Base-by-base conservation (phyloP, 2,329 filamentous ascomycete species). In the Phyllosticta capitalensis region DNA sequence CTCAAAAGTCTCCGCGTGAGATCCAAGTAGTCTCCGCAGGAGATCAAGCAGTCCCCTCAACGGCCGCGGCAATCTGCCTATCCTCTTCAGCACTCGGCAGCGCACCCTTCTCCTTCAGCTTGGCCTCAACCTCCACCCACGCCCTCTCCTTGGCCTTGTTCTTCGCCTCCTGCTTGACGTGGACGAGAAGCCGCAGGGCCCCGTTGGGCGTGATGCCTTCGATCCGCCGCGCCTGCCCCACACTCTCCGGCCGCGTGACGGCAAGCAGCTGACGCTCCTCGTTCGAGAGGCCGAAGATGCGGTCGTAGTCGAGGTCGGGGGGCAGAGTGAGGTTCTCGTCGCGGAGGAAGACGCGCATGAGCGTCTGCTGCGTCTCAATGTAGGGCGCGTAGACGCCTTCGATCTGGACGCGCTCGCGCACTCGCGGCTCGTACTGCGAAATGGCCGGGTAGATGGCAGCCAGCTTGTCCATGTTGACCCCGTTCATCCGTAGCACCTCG, bases 321-420 rank as follows among this genome's bases (percentile, higher is more conserved):
- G 92, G 90, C 12, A 99, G 75, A 14, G 78, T 76, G 14, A 96
- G 74, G 7, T 78, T 79, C 71, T 96, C 94, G 68, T 97, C 92
- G 56, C 85, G 83, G 61, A 84, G 77, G 71, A 95, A 88, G 6
- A 81, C 79, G 30, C 80, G 79, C 20, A 86, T 86, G 61, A 86
- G 80, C 2, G 81, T 79, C 24, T 80, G 79, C 71, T 97, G 91
- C 66, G 85, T 83, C 52, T 79, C 81, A 45, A 96, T 85, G 71
- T 96, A 96, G 0, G 92, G 92, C 1, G 88, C 90, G 71, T 99
- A 99, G 2, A 83, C 79, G 14, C 88, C 88, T 72, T 96, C 90
- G 65, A 96, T 89, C 50, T 82, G 80, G 7, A 96, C 87, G 51
- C 92, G 83, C 56, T 79, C 76, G 63, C 81, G 82, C 59, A 95